Evolutionary conservation across 495 filamentous ascomycete genomes (phyloP).

Genomic region (Penicillium macrosclerotiorum): DNA sequence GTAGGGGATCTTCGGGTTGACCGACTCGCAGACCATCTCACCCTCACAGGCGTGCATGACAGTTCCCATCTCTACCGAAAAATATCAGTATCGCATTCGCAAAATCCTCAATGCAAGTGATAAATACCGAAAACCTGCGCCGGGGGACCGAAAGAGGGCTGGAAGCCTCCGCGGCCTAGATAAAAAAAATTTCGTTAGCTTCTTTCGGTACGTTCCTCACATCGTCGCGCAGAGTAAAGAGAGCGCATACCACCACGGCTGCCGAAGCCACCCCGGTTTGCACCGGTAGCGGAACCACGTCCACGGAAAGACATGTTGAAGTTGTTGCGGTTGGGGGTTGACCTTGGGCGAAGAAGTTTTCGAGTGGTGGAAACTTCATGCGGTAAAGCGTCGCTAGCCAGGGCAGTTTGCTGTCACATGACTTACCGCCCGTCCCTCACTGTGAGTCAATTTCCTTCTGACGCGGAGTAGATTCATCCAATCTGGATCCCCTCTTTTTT

Average conservation of each 20-base stretch:
- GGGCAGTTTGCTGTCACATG: constrained; percentile 42
- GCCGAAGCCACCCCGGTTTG: constrained; percentile 51
- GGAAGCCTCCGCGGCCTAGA: constrained; percentile 61
- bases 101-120: not conserved
- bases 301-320: constrained; percentile 55
- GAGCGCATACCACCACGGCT: constrained; percentile 40
- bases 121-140: constrained; percentile 61
- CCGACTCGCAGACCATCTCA: constrained; percentile 91
- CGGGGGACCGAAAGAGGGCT: constrained; percentile 64
- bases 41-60: constrained; percentile 94
- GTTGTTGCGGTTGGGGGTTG: constrained; percentile 25
- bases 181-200: constrained; percentile 43
- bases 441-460: constrained; percentile 23
- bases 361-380: constrained; percentile 48
- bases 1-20: constrained; percentile 94
- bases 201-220: constrained; percentile 1
- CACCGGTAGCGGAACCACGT: constrained; percentile 45
- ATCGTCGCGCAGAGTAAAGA: not conserved
- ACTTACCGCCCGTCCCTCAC: constrained; percentile 40
- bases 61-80: constrained; percentile 73
- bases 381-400: constrained; percentile 50
- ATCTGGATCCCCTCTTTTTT: constrained; percentile 4
- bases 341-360: constrained; percentile 49
- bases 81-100: constrained; percentile 21
- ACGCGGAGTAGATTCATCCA: constrained; percentile 2